phyloP scores from a whole-genome alignment of 441 rosid genomes.

The Euphorbia corollata region DNA sequence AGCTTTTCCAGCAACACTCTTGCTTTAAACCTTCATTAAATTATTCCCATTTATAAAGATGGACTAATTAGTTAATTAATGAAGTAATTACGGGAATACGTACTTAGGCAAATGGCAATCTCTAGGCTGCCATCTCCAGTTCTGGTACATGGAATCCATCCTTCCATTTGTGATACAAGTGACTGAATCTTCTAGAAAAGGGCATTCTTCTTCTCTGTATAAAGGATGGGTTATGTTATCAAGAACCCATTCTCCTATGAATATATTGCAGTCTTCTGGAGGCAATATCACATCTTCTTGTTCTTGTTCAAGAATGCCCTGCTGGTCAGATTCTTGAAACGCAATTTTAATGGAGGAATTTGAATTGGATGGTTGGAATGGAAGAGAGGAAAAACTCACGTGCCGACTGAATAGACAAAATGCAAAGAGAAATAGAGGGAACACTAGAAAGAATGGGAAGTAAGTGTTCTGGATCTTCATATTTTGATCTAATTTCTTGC shows the following conservation, averaged over 20 bases:
- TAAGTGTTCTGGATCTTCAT: conserved; percentile 8
- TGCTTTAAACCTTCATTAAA: conserved; percentile 47
- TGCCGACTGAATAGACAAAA: conserved; percentile 26
- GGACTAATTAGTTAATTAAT: not conserved
- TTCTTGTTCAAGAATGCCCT: conserved; percentile 12
- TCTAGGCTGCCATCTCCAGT: conserved; percentile 79
- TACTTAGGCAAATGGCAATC: conserved; percentile 67
- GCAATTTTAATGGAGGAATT: not conserved
- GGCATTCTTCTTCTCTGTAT: conserved; percentile 64
- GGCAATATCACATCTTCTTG: conserved; percentile 37
- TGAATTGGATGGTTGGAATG: conserved; percentile 12
- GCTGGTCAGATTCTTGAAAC: not conserved
- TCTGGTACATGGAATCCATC: conserved; percentile 59
- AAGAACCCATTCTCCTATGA: conserved; percentile 60
- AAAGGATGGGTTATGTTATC: conserved; percentile 54
- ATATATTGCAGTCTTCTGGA: conserved; percentile 56
- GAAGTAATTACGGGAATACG: not conserved
- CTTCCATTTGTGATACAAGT: conserved; percentile 76
- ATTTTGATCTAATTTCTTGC: not conserved
- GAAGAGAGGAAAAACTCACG: conserved; percentile 18
- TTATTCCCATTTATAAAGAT: not conserved
- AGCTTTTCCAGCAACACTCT: conserved; percentile 55
- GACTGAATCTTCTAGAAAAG: conserved; percentile 47
- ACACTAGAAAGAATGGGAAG: conserved; percentile 19
- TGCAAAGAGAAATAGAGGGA: conserved; percentile 26